These are phyloP conservation scores for Alternaria rosae DNA, from an alignment of 2,329 filamentous ascomycete genomes.

Conservation along the genomic window DNA sequence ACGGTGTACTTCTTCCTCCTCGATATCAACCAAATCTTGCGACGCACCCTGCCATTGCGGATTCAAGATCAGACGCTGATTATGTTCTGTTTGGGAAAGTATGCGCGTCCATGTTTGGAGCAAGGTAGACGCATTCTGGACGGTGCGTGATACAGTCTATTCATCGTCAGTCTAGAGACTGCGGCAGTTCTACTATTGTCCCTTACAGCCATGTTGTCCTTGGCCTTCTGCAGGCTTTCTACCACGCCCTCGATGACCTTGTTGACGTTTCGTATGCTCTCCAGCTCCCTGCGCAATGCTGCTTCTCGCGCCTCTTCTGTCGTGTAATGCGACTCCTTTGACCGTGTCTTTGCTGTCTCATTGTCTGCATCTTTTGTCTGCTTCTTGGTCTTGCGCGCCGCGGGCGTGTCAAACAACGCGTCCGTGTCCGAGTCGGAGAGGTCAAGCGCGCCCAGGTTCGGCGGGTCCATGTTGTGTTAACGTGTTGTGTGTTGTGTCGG, in stretches of 20 bases:
- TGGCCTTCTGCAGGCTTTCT: slow-evolving; percentile 73
- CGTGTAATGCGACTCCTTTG: slow-evolving; percentile 64
- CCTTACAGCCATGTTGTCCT: slow-evolving; percentile 77
- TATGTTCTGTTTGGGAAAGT: slow-evolving; percentile 95
- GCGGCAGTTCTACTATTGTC: neutral
- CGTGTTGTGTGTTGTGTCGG: neutral
- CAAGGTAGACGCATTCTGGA: slow-evolving; percentile 84
- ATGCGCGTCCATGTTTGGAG: slow-evolving; percentile 97
- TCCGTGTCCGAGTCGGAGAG: slow-evolving; percentile 65
- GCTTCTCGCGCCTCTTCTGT: slow-evolving; percentile 74
- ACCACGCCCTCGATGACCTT: slow-evolving; percentile 82
- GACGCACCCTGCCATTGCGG: slow-evolving; percentile 88
- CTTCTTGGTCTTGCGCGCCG: slow-evolving; percentile 48
- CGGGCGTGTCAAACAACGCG: slow-evolving; percentile 65
- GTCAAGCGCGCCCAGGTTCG: slow-evolving; percentile 60
- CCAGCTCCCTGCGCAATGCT: slow-evolving; percentile 77
- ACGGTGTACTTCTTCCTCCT: slow-evolving; percentile 76
- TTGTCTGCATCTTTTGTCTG: slow-evolving; percentile 45
- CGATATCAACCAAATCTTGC: slow-evolving; percentile 84
- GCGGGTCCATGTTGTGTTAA: slow-evolving; percentile 39
- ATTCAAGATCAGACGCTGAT: slow-evolving; percentile 88
- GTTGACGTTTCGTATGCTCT: slow-evolving; percentile 86
- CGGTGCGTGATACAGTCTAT: slow-evolving; percentile 83
- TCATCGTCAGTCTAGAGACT: slow-evolving; percentile 13
- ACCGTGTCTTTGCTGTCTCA: slow-evolving; percentile 50